Base-by-base conservation (phyloP, 31 red algal genomes). In the Odonthalia washingtoniensis region DNA sequence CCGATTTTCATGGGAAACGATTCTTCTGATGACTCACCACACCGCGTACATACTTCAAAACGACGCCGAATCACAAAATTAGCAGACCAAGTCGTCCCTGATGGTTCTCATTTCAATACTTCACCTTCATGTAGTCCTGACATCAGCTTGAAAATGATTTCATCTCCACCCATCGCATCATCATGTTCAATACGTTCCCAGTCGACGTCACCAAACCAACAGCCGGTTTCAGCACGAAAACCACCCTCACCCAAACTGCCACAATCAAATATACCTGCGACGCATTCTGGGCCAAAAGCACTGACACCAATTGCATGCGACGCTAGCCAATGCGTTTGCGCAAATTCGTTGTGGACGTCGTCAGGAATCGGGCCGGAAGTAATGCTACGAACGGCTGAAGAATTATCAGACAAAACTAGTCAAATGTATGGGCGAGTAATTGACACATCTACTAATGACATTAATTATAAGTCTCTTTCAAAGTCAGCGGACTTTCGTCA, bases 361-460 rank as follows among this genome's bases (percentile, higher is more conserved):
- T 14, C 52, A 18, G 78, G 74, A 46, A 75, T 86, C 40, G 74
- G 92, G 21, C 72, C 86, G 63, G 80, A 70, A 37, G 65, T 86
- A 49, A 84, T 84, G 76, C 16, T 88, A 61, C 86, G 86, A 61
- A 86, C 81, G 34, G 74, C 87, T 14, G 78, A 86, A 66, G 74
- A 86, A 74, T 37, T 89, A 27, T 76, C 86, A 44, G 74, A 73
- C 27, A 27, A 60, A 12, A 91, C 83, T 32, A 43, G 78, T 24
- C 74, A 69, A 38, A 35, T 91, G 72, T 91, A 91, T 72, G 78
- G 38, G 5, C 70, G 74, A 18, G 88, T 73, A 1, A 57, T 91
- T 37, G 72, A 91, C 40, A 46, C 60, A 3, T 33, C 21, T 30
- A 84, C 81, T 12, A 83, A 76, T 46, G 37, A 83, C 17, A 80